Evolutionary conservation across 345 rosid species (phyloP).

Genomic region (Heritiera fomes): DNA sequence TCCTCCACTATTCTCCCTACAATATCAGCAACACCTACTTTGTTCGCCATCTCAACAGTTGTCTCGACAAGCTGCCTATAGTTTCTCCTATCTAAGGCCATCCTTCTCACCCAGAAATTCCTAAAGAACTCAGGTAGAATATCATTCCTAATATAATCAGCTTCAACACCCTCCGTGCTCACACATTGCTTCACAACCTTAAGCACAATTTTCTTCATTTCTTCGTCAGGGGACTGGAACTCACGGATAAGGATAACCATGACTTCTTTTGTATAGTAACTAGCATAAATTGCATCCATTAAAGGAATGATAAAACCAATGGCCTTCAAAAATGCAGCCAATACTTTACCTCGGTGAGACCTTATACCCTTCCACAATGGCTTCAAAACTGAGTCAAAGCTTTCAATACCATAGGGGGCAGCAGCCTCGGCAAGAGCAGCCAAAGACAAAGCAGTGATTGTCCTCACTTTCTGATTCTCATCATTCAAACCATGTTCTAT

Average conservation of each 20-base stretch:
- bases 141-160: constrained; percentile 85
- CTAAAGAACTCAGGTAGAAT: constrained; percentile 91
- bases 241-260: constrained; percentile 94
- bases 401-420: constrained; percentile 98
- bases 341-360: constrained; percentile 95
- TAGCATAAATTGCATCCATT: constrained; percentile 95
- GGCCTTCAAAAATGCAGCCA: constrained; percentile 99
- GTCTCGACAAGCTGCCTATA: constrained; percentile 94
- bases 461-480: constrained; percentile 97
- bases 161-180: constrained; percentile 94
- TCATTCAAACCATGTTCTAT: constrained; percentile 94
- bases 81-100: constrained; percentile 97
- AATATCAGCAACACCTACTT: constrained; percentile 95
- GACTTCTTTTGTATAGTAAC: constrained; percentile 95
- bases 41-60: constrained; percentile 95
- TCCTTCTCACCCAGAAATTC: constrained; percentile 94
- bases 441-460: constrained; percentile 95
- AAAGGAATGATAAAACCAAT: constrained; percentile 98
- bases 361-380: constrained; percentile 99
- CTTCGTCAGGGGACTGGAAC: constrained; percentile 99
- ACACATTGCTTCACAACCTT: constrained; percentile 99
- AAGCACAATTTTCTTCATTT: constrained; percentile 97
- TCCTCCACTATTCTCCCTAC: constrained; percentile 88
- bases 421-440: constrained; percentile 99
- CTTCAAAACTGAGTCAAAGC: constrained; percentile 94